Conservation (phyloP, 352 stramenopile species). For the Globisporangium parvum region DNA sequence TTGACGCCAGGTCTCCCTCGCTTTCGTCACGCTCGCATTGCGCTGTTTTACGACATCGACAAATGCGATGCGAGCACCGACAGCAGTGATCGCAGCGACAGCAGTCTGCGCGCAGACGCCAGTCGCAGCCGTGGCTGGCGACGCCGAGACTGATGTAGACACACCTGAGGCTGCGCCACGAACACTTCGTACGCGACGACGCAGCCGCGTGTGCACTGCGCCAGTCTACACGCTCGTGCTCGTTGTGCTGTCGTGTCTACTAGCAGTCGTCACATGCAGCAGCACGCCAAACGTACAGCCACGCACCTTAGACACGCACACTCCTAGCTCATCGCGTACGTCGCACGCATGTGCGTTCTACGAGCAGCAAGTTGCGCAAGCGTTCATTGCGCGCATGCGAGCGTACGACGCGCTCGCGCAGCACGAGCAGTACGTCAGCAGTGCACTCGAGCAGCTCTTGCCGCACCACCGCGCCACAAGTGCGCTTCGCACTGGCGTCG, state of each 20-base stretch:
- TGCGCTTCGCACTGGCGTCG: not conserved
- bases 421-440: slow-evolving; percentile 32
- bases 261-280: not conserved
- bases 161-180: no score
- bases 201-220: not conserved
- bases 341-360: slow-evolving; percentile 28
- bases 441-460: slow-evolving; percentile 8
- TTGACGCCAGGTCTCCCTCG: not conserved
- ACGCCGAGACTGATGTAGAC: not conserved
- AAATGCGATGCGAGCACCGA: not conserved
- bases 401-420: slow-evolving; percentile 20
- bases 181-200: no score
- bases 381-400: slow-evolving; percentile 35
- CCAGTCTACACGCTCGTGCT: not conserved
- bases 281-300: not conserved
- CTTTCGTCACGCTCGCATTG: not conserved
- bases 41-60: not conserved
- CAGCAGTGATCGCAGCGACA: not conserved
- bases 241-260: not conserved
- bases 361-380: slow-evolving; percentile 20
- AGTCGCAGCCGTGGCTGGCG: not conserved
- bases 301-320: not conserved
- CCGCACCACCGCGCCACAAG: no score
- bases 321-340: not conserved
- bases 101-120: not conserved